Conservation (phyloP, 148 eudicot species). For the Euryodendron excelsum region DNA sequence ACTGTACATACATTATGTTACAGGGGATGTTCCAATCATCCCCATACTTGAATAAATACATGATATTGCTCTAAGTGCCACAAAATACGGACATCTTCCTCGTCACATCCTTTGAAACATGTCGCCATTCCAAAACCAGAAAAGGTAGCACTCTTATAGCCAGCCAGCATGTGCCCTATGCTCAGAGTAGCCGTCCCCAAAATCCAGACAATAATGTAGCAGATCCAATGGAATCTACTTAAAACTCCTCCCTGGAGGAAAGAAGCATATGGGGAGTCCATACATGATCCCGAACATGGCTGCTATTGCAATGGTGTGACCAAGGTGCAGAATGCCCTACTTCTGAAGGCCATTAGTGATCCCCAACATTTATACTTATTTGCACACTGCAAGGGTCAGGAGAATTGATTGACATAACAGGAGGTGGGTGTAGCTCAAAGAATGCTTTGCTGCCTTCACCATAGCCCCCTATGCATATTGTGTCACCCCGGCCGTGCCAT, state of each 20-base stretch:
- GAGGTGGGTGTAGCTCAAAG: constrained; percentile 58
- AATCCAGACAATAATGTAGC: too few species aligned
- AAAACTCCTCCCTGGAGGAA: background rate
- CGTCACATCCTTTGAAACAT: background rate
- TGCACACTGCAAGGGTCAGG: constrained; percentile 22
- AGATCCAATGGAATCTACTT: background rate
- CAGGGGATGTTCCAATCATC: too few species aligned
- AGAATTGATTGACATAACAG: constrained; percentile 41
- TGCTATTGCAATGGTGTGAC: constrained; percentile 7
- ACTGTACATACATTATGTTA: constrained; percentile 1
- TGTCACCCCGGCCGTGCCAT: constrained; percentile 96
- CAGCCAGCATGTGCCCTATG: too few species aligned
- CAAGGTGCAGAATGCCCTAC: constrained; percentile 16
- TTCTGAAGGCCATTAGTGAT: background rate
- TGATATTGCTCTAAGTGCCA: too few species aligned
- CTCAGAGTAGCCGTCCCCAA: background rate
- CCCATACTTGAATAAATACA: too few species aligned
- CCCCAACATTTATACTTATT: background rate
- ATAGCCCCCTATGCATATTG: constrained; percentile 67
- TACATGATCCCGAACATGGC: background rate
- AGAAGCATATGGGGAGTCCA: background rate
- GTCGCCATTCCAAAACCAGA: background rate
- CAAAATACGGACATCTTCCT: too few species aligned
- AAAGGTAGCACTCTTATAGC: background rate
- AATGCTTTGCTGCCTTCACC: constrained; percentile 48